Evolutionary conservation across 2,329 filamentous ascomycete species (phyloP), one percentile per base, ranked within the genome.

Genomic region (Magnaporthiopsis incrustans): DNA sequence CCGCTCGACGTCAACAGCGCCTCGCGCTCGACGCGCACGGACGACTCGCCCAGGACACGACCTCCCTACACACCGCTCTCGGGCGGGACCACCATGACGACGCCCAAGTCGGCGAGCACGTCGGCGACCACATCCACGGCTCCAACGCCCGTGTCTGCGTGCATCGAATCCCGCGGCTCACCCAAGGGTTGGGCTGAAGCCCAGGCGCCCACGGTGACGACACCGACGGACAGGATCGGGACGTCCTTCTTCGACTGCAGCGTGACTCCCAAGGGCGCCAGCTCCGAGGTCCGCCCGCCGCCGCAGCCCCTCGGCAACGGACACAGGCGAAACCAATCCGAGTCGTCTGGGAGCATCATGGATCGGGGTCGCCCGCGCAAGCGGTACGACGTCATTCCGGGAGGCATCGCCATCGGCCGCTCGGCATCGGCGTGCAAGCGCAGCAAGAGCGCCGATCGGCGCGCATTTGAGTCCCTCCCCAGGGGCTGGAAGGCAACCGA

Each of bases 361-460:
- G 84, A 88, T 65, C 78, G 85, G 58, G 85, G 85, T 6, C 79
- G 85, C n/a, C 82, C 85, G 0, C 80, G 81, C 65, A 87, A 84
- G 73, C 77, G 83, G 63, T 71, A 71, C 15, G 82, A 84, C 30
- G 72, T 73, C 22, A 25, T 63, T 11, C 44, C 44, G 11, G 53
- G 53, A 69, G 70, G 63, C 76, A 62, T 66, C 12, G 18, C 58
- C 1, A n/a, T 62, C 8, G 63, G 63, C 25, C 73, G 76, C 59
- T 71, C 71, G 12, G 76, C 72, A 2, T 78, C 71, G 11, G 76
- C 72, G 1, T 78, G 78, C 2, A 82, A 79, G 72, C 75, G 76
- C 63, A 79, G 77, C 70, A 75, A 77, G 68, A 82, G 79, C 66
- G 76, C 79, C 2, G 85, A 88, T 69, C 79, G 83, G 61, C 78